A percentile compares a stretch with the other conserved stretches of the same genome.
Evolutionary conservation across 768 basidiomycete species (phyloP).

Genomic region (Lactifluus volemus): DNA sequence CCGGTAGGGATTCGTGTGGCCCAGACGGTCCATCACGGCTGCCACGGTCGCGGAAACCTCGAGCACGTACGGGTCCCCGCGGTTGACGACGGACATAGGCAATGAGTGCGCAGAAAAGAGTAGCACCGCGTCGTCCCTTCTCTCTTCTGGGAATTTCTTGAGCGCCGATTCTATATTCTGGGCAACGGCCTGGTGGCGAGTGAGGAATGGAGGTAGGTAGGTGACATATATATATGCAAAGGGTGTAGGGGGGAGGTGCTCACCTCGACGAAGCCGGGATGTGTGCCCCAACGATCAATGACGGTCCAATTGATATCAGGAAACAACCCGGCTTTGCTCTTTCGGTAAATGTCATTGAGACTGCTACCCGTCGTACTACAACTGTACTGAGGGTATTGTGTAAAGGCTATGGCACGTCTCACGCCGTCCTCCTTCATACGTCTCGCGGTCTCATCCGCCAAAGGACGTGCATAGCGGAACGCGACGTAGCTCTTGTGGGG

Average conservation of each 20-base stretch:
- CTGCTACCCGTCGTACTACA: constrained; percentile 98
- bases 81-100: constrained; percentile 97
- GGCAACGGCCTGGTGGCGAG: constrained; percentile 70
- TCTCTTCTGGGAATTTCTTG: constrained; percentile 62
- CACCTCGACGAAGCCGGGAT: constrained; percentile 91
- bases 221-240: constrained; percentile 2
- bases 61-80: constrained; percentile 93
- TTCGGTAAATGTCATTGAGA: constrained; percentile 82
- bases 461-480: constrained; percentile 86
- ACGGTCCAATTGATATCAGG: constrained; percentile 89
- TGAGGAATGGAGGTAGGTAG: background rate
- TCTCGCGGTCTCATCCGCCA: constrained; percentile 73
- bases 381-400: constrained; percentile 97
- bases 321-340: constrained; percentile 49
- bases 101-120: constrained; percentile 97
- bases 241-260: constrained; percentile 18
- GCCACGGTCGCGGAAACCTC: constrained; percentile 94
- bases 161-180: constrained; percentile 82
- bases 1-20: constrained; percentile 77
- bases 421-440: constrained; percentile 90
- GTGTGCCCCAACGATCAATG: constrained; percentile 96
- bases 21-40: constrained; percentile 84
- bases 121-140: constrained; percentile 67
- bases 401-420: constrained; percentile 87
- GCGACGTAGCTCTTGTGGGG: constrained; percentile 96